These are phyloP conservation scores for Cryptosporidium ubiquitum DNA, from an alignment of 169 alveolate genomes.

Conservation along the genomic window DNA sequence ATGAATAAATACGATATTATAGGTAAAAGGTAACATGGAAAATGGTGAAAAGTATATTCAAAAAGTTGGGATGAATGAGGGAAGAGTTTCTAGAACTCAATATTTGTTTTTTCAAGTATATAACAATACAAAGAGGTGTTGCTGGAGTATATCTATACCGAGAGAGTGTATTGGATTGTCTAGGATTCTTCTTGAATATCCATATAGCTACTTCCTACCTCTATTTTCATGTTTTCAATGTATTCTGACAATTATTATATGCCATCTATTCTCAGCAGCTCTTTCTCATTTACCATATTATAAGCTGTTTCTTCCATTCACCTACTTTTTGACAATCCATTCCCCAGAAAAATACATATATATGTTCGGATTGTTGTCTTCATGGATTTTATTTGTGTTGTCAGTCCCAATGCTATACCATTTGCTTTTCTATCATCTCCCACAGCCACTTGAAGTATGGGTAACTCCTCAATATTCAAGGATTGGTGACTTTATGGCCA, in stretches of 20 bases:
- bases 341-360: slow-evolving; percentile 54
- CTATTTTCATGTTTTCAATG: slow-evolving; percentile 51
- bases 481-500: slow-evolving; percentile 13
- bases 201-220: slow-evolving; percentile 63
- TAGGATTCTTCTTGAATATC: slow-evolving; percentile 48
- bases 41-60: slow-evolving; percentile 63
- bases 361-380: slow-evolving; percentile 24
- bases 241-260: slow-evolving; percentile 28
- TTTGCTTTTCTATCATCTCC: slow-evolving; percentile 55
- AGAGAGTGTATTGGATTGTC: slow-evolving; percentile 65
- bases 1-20: background rate
- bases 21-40: slow-evolving; percentile 38
- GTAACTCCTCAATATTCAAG: slow-evolving; percentile 56
- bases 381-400: slow-evolving; percentile 45
- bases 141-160: slow-evolving; percentile 64
- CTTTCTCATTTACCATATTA: slow-evolving; percentile 50
- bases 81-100: slow-evolving; percentile 63
- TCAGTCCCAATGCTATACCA: slow-evolving; percentile 69
- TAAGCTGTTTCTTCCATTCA: slow-evolving; percentile 49
- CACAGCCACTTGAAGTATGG: slow-evolving; percentile 75
- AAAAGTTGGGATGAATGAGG: slow-evolving; percentile 66
- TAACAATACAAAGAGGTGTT: slow-evolving; percentile 60
- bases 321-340: slow-evolving; percentile 44
- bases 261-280: slow-evolving; percentile 26
- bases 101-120: slow-evolving; percentile 52